These are phyloP conservation scores for Phragmites australis DNA, from an alignment of 176 grass and related monocot species.

Conservation along the genomic window DNA sequence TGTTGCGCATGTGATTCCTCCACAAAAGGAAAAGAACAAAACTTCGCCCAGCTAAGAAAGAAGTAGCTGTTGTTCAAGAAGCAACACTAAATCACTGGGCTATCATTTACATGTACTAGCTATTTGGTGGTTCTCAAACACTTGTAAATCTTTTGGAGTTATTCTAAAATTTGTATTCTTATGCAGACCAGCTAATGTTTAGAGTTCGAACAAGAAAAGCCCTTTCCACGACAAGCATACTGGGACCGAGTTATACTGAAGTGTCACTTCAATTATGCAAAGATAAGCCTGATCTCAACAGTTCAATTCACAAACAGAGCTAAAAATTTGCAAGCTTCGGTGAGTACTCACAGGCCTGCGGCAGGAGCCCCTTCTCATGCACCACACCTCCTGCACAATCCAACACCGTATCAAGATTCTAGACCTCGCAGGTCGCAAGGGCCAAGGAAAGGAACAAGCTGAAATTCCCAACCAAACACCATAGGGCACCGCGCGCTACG, in stretches of 20 bases:
- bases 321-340: not conserved
- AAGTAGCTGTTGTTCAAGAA: not conserved
- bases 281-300: not conserved
- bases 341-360: conserved; percentile 71
- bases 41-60: not conserved
- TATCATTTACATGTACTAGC: not conserved
- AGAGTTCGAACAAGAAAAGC: not conserved
- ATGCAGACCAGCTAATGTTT: not conserved
- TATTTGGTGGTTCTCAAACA: no score
- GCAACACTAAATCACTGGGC: not conserved
- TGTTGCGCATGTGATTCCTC: not conserved
- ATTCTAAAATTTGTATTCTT: not conserved
- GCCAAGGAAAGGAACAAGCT: not conserved
- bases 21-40: not conserved
- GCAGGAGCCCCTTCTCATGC: conserved; percentile 90
- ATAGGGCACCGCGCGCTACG: not conserved
- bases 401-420: conserved; percentile 13
- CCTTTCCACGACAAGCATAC: not conserved
- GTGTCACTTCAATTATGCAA: not conserved
- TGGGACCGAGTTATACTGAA: not conserved
- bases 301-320: not conserved
- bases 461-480: not conserved
- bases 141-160: no score
- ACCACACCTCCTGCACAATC: conserved; percentile 65
- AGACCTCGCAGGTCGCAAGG: not conserved